These are phyloP conservation scores for Phytophthora lateralis DNA, from an alignment of 352 stramenopile species.

Conservation along the genomic window DNA sequence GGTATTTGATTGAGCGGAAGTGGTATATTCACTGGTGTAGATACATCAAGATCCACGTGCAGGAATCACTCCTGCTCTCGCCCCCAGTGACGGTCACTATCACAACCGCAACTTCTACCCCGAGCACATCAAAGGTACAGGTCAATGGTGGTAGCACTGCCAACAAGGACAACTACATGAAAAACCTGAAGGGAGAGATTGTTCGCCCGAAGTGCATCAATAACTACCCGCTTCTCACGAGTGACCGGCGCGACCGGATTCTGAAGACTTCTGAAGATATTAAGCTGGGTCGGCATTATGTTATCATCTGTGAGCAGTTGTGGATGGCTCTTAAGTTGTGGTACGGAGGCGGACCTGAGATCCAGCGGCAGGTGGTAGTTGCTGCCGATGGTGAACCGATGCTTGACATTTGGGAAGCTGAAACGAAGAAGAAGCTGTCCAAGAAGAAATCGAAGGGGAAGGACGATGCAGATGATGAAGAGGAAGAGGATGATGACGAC, in stretches of 20 bases:
- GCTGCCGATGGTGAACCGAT: conserved; percentile 59
- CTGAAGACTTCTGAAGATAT: conserved; percentile 79
- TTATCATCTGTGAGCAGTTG: conserved; percentile 86
- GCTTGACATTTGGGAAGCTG: conserved; percentile 82
- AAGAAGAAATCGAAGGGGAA: conserved; percentile 54
- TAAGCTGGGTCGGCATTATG: conserved; percentile 81
- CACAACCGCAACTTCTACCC: conserved; percentile 28
- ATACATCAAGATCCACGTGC: conserved; percentile 65
- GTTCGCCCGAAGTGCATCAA: conserved; percentile 84
- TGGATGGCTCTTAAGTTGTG: conserved; percentile 92
- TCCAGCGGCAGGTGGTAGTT: conserved; percentile 85
- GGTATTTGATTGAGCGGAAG: conserved; percentile 84
- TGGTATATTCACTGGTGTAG: conserved; percentile 89
- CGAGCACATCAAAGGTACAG: conserved; percentile 46
- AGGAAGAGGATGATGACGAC: conserved; percentile 48
- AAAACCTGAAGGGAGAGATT: conserved; percentile 83
- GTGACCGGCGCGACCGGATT: conserved; percentile 69
- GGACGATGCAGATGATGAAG: conserved; percentile 33
- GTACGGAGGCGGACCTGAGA: conserved; percentile 91
- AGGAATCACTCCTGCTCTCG: conserved; percentile 37
- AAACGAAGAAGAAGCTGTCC: conserved; percentile 55
- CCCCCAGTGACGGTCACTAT: conserved; percentile 19
- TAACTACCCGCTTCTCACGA: conserved; percentile 78
- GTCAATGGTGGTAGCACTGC: conserved; percentile 28
- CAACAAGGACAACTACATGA: conserved; percentile 69